Percentiles rank a stretch among this genome's conserved stretches.
These are phyloP conservation scores for Candida sanyaensis DNA, from an alignment of 1,139 yeast genomes.

Conservation along the genomic window DNA sequence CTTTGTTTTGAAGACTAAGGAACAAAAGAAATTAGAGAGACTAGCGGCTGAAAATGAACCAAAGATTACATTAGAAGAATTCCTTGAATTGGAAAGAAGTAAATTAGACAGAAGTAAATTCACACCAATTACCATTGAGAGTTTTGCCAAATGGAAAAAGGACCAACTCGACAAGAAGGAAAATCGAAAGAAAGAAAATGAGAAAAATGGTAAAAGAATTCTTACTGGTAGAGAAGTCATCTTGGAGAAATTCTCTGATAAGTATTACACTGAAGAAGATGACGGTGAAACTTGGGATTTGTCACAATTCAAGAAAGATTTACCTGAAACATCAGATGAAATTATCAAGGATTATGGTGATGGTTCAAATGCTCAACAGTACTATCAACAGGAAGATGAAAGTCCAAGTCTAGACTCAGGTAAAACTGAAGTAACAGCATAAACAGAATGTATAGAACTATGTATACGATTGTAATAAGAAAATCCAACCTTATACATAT, in stretches of 20 bases:
- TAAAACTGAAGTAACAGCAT: conserved; percentile 7
- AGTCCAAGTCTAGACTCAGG: conserved; percentile 5
- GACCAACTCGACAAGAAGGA: conserved; percentile 63
- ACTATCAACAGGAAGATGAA: conserved; percentile 19
- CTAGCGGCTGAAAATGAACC: conserved; percentile 86
- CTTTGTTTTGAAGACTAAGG: conserved; percentile 93
- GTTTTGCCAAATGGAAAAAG: conserved; percentile 85
- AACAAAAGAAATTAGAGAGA: conserved; percentile 87
- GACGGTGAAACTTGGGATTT: conserved; percentile 69
- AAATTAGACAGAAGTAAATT: conserved; percentile 73
- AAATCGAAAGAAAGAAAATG: conserved; percentile 58
- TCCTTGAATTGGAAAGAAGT: conserved; percentile 90
- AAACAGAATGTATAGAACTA: not conserved
- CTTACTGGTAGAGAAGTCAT: conserved; percentile 84
- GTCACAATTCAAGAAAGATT: conserved; percentile 55
- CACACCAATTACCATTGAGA: conserved; percentile 84
- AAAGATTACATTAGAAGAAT: conserved; percentile 91
- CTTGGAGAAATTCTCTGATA: conserved; percentile 72
- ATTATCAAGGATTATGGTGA: conserved; percentile 61
- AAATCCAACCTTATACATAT: not conserved
- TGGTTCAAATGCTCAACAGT: conserved; percentile 25
- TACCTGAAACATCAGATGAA: conserved; percentile 43
- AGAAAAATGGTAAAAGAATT: conserved; percentile 48
- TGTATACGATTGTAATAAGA: not conserved
- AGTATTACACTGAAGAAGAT: conserved; percentile 50